Evolutionary conservation across 2,329 filamentous ascomycete genomes (phyloP).

Genomic region (Xylariales sp.): DNA sequence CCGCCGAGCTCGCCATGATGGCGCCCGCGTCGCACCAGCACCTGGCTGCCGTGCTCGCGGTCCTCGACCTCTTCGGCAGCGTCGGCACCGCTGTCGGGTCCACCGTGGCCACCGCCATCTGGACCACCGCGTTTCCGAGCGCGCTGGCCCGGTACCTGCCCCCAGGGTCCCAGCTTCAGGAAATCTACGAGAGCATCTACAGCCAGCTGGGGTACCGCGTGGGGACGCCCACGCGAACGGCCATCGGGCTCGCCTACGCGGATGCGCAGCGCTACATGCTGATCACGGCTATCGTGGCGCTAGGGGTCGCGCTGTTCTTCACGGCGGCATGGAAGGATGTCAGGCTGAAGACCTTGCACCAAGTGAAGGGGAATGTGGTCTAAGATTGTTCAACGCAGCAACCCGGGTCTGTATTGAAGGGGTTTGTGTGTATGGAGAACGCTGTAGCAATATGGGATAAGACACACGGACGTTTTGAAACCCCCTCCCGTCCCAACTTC

Average conservation of each 20-base stretch:
- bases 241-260: constrained; percentile 50
- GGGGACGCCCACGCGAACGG: constrained; percentile 40
- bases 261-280: constrained; percentile 39
- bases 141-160: constrained; percentile 44
- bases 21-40: constrained; percentile 51
- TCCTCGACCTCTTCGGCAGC: constrained; percentile 34
- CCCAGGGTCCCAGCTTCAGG: constrained; percentile 23
- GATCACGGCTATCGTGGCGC: constrained; percentile 28
- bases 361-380: constrained; percentile 8
- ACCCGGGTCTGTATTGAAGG: no score
- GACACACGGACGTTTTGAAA: no score
- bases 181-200: constrained; percentile 45
- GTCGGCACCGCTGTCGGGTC: constrained; percentile 57
- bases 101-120: constrained; percentile 60
- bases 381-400: no score
- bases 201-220: constrained; percentile 44
- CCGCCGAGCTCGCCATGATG: constrained; percentile 45
- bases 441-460: no score
- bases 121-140: constrained; percentile 54
- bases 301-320: neutral
- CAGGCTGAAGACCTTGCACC: constrained; percentile 6
- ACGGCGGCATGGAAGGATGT: constrained; percentile 4
- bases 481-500: no score
- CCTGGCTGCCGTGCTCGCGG: constrained; percentile 53
- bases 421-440: no score